Evolutionary conservation across 108 stramenopile species (phyloP), one percentile per base, ranked within the genome.

Genomic region (Chaetoceros muelleri): DNA sequence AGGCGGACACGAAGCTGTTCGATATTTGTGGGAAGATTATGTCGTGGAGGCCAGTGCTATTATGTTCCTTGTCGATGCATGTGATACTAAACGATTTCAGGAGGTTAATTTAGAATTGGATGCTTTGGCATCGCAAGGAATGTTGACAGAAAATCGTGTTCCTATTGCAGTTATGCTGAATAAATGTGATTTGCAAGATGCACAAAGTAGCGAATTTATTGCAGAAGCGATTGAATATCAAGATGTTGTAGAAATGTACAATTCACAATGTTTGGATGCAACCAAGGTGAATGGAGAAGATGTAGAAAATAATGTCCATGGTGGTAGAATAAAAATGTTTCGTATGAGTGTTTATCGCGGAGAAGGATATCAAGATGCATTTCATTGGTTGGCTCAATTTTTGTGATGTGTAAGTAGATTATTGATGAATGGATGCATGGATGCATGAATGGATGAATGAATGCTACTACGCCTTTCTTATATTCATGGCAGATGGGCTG

Each of bases 1-100:
- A 61, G 80, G 80, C 30, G 80, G 80, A 28, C 80, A 82, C 49
- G 80, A 82, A 62, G 80, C 76, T 1, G 80, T 82, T 2, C 66
- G 80, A 10, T 74, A 78, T 58, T 65, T 82, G 31, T 82, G 80
- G 80, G 57, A 64, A 44, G 80, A 82, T 44, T 82, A 82, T 51
- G 64, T 64, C 5, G 64, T 58, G 28, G 72, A 73, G 44, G 23
- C 17, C 7, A 3, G n/a, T 3, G 80, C 76, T 31, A 63, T 82
- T 30, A 29, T 82, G 10, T 82, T 82, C 58, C n/a, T 82, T 24
- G 30, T 82, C 20, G 80, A 82, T 46, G 70, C 76, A 18, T 29
- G 60, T 7, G 80, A 82, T 62, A 47, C 52, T 17, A 67, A 47
- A 24, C 73, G 80, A 28, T 48, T 82, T n/a, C 76, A 78, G 26